Evolutionary conservation across 768 basidiomycete species (phyloP).

Genomic region (Mycena vitilis): DNA sequence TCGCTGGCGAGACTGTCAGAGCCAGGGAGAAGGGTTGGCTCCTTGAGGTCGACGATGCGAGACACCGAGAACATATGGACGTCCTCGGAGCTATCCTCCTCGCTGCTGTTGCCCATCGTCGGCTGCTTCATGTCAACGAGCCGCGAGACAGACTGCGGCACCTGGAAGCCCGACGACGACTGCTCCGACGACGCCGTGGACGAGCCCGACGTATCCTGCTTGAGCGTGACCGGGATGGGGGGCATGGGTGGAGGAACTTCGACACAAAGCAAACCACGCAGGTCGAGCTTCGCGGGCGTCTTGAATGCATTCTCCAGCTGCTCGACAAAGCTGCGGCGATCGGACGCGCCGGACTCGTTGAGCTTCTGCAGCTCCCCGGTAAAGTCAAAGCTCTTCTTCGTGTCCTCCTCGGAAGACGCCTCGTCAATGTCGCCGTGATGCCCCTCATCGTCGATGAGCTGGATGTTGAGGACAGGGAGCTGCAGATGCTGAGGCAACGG

Average conservation of each 20-base stretch:
- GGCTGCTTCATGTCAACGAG: conserved; percentile 48
- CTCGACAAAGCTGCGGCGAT: conserved; percentile 82
- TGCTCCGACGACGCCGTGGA: conserved; percentile 30
- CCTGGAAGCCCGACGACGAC: conserved; percentile 32
- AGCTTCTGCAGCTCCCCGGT: conserved; percentile 80
- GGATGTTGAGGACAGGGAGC: conserved; percentile 55
- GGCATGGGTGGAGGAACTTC: conserved; percentile 65
- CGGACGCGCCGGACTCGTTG: conserved; percentile 75
- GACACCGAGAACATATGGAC: conserved; percentile 45
- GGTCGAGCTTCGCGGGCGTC: conserved; percentile 77
- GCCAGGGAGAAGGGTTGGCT: conserved; percentile 53
- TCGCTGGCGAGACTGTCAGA: conserved; percentile 53
- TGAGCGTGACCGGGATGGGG: conserved; percentile 51
- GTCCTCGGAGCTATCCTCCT: conserved; percentile 22
- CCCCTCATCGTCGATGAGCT: conserved; percentile 60
- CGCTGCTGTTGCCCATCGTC: conserved; percentile 39
- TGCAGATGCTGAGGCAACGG: conserved; percentile 38
- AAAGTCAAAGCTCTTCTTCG: conserved; percentile 87
- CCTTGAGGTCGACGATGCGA: conserved; percentile 48
- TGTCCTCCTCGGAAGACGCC: conserved; percentile 67
- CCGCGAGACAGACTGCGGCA: conserved; percentile 30
- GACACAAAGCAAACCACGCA: conserved; percentile 53
- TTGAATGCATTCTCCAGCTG: conserved; percentile 76
- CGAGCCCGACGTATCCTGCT: conserved; percentile 29
- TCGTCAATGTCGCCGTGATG: conserved; percentile 56